A percentile compares a stretch with the other conserved stretches of the same genome.
phyloP scores from a whole-genome alignment of 805 yeast genomes.

The Wickerhamiella galacta region DNA sequence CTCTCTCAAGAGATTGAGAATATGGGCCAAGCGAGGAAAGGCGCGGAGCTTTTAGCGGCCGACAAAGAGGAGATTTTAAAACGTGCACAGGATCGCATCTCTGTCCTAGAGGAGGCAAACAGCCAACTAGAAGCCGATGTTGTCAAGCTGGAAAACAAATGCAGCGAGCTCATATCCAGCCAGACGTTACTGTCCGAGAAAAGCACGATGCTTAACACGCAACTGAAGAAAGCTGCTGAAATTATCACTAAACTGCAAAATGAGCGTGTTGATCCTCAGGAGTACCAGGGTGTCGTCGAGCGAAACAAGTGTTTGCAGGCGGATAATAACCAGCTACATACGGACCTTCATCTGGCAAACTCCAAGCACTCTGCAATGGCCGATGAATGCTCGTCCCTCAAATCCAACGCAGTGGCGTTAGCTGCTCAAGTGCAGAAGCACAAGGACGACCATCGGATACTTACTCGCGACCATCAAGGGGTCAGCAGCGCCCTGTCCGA shows the following conservation, averaged over 20 bases:
- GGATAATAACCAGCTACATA: no score
- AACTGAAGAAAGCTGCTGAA: slow-evolving; percentile 9
- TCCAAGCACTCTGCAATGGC: no score
- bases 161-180: not conserved
- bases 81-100: slow-evolving; percentile 28
- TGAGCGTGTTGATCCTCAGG: slow-evolving; percentile 7
- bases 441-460: no score
- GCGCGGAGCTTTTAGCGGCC: slow-evolving; percentile 28
- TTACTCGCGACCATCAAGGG: no score
- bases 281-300: slow-evolving; percentile 10
- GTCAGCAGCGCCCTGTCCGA: no score
- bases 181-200: not conserved
- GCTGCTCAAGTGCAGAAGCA: no score
- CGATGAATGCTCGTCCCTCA: no score
- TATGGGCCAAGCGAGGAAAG: slow-evolving; percentile 10
- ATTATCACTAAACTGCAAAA: not conserved
- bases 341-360: no score
- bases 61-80: slow-evolving; percentile 33
- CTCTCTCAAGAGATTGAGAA: slow-evolving; percentile 10
- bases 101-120: slow-evolving; percentile 15
- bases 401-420: no score
- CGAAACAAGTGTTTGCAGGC: no score
- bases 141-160: not conserved
- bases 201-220: slow-evolving; percentile 2
- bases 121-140: not conserved